Percentiles rank a stretch among this genome's conserved stretches.
These are phyloP conservation scores for Ceratobasidium sp. DNA, from an alignment of 1,284 basidiomycete species.

Conservation along the genomic window DNA sequence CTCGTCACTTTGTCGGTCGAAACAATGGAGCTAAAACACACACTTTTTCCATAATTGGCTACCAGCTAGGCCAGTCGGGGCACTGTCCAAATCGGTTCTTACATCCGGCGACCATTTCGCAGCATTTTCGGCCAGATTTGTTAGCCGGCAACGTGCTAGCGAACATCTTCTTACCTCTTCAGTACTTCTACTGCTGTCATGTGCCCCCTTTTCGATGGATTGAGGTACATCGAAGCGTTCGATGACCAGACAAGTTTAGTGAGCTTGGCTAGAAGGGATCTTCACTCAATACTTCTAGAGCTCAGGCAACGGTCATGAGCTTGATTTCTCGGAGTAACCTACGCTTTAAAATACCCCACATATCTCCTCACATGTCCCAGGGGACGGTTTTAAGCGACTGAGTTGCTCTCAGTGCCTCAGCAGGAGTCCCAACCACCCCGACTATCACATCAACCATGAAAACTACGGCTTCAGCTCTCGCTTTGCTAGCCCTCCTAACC, in stretches of 20 bases:
- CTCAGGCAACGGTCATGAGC: slow-evolving; percentile 27
- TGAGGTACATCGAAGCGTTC: slow-evolving; percentile 30
- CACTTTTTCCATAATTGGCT: slow-evolving; percentile 2
- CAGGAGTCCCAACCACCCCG: slow-evolving; percentile 1
- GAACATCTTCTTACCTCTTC: slow-evolving; percentile 3
- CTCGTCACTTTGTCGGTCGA: slow-evolving; percentile 24
- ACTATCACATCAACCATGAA: slow-evolving; percentile 16
- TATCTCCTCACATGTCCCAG: not conserved
- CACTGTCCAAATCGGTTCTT: not conserved
- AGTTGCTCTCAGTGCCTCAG: not conserved
- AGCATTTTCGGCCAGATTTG: slow-evolving; percentile 32
- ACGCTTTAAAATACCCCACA: not conserved
- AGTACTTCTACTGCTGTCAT: slow-evolving; percentile 30
- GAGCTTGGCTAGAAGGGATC: not conserved
- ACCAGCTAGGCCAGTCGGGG: slow-evolving; percentile 9
- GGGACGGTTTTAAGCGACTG: slow-evolving; percentile 22
- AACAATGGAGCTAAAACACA: not conserved
- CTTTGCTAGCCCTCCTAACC: slow-evolving; percentile 20
- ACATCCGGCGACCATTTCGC: slow-evolving; percentile 29
- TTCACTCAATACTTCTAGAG: not conserved
- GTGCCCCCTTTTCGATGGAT: slow-evolving; percentile 6
- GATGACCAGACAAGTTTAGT: slow-evolving; percentile 10
- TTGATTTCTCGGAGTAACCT: slow-evolving; percentile 32
- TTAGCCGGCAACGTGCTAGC: not conserved
- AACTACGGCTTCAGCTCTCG: slow-evolving; percentile 21